phyloP scores from a whole-genome alignment of 1,139 yeast species.

The Geotrichum cucujoidarum region DNA sequence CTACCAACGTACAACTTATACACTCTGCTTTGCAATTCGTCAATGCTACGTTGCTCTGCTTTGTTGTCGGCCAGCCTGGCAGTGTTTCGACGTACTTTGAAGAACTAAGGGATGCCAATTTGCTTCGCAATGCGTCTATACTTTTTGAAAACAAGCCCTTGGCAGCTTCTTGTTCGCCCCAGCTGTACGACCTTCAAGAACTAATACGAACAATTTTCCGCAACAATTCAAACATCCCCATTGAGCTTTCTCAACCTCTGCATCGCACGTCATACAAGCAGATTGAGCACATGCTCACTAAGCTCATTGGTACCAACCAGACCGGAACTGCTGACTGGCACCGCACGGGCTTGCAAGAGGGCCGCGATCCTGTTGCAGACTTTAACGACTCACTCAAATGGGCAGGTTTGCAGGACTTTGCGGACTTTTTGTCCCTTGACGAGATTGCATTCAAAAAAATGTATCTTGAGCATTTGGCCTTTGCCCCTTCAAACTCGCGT shows the following conservation, averaged over 20 bases:
- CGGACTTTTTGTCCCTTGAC: constrained; percentile 30
- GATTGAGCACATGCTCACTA: constrained; percentile 24
- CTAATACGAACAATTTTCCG: constrained; percentile 28
- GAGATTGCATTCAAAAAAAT: constrained; percentile 28
- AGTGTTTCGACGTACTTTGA: constrained; percentile 25
- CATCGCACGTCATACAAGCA: constrained; percentile 25
- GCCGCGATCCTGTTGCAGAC: constrained; percentile 25
- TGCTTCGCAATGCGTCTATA: constrained; percentile 27
- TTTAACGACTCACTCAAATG: constrained; percentile 28
- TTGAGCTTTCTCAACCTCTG: constrained; percentile 23
- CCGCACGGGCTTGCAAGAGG: constrained; percentile 29
- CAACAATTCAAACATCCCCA: constrained; percentile 23
- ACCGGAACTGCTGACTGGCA: constrained; percentile 27
- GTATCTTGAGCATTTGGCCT: constrained; percentile 32
- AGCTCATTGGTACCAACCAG: constrained; percentile 27
- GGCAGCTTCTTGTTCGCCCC: constrained; percentile 29
- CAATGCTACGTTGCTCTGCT: constrained; percentile 26
- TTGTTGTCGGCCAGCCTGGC: constrained; percentile 24
- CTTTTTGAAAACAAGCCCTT: constrained; percentile 29
- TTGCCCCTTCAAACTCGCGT: constrained; percentile 26
- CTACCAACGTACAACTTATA: constrained; percentile 28
- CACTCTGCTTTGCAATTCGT: constrained; percentile 28
- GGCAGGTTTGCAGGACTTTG: constrained; percentile 34
- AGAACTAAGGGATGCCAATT: constrained; percentile 28
- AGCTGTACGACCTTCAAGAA: constrained; percentile 31